Evolutionary conservation across 306 rosid species (phyloP).

Genomic region (Crotalaria pallida): DNA sequence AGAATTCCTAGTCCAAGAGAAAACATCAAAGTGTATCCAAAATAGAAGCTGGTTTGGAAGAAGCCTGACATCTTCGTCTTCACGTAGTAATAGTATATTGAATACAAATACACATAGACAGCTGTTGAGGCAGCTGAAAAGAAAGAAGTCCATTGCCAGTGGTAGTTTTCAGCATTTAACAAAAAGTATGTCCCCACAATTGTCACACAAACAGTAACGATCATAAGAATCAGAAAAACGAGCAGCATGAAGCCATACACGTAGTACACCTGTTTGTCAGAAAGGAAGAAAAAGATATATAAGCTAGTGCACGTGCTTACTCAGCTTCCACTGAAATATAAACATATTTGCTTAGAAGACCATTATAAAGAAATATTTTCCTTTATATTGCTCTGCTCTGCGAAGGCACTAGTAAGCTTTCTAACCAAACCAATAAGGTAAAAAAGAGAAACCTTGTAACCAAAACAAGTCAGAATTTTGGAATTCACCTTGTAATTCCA

Average conservation of each 20-base stretch:
- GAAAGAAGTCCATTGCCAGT: conserved; percentile 99
- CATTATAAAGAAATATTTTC: conserved; percentile 11
- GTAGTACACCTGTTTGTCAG: conserved; percentile 82
- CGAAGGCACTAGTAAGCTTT: not conserved
- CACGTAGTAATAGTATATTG: conserved; percentile 83
- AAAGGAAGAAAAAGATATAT: conserved; percentile 25
- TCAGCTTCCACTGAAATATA: not conserved
- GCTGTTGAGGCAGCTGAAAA: conserved; percentile 99
- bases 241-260: conserved; percentile 98
- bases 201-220: conserved; percentile 96
- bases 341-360: conserved; percentile 5
- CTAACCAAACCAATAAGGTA: conserved; percentile 4
- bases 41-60: conserved; percentile 98
- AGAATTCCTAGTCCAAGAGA: conserved; percentile 96
- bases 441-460: not conserved
- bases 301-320: conserved; percentile 4
- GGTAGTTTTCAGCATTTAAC: conserved; percentile 97
- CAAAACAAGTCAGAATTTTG: not conserved
- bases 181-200: conserved; percentile 97
- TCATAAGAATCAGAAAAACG: conserved; percentile 82
- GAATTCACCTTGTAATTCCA: conserved; percentile 80
- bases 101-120: conserved; percentile 88
- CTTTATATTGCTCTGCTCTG: conserved; percentile 17
- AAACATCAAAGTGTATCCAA: conserved; percentile 97
- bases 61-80: conserved; percentile 99